Conservation (phyloP, 495 filamentous ascomycete genomes). For the Penicillium cinerascens region DNA sequence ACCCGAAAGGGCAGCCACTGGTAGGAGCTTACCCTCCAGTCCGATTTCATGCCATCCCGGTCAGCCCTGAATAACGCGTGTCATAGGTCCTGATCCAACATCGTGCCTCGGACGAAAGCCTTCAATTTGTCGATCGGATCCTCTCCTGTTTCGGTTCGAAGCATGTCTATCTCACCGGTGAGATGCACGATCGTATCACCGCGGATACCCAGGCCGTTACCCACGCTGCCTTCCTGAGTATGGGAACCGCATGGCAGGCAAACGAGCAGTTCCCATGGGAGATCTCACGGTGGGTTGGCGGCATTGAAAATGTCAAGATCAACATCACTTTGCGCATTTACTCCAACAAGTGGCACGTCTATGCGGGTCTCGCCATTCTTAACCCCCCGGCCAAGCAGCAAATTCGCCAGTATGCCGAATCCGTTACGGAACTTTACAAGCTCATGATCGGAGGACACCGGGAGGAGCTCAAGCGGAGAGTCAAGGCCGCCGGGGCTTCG, state of each 20-base stretch:
- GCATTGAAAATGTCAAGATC: conserved; percentile 99
- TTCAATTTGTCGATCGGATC: conserved; percentile 73
- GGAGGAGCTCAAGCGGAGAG: conserved; percentile 73
- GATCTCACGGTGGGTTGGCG: conserved; percentile 83
- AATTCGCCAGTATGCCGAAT: conserved; percentile 88
- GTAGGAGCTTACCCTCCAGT: conserved; percentile 40
- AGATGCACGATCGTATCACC: conserved; percentile 91
- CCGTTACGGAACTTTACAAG: conserved; percentile 92
- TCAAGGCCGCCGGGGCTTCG: conserved; percentile 71
- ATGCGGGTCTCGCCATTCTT: conserved; percentile 93
- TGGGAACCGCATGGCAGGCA: conserved; percentile 95
- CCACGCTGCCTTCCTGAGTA: conserved; percentile 92
- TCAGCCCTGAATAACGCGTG: conserved; percentile 13
- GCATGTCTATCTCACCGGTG: conserved; percentile 79
- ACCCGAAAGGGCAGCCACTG: conserved; percentile 81
- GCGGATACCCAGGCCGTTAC: conserved; percentile 98
- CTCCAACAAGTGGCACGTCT: conserved; percentile 98
- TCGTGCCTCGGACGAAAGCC: conserved; percentile 72
- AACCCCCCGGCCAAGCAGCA: conserved; percentile 89
- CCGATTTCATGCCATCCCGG: conserved; percentile 1
- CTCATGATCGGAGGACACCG: conserved; percentile 85
- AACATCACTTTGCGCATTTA: conserved; percentile 97
- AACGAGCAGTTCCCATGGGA: conserved; percentile 97
- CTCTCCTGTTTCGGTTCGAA: conserved; percentile 78
- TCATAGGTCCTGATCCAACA: conserved; percentile 81